Evolutionary conservation across 306 rosid species (phyloP).

Genomic region (Ammopiptanthus mongolicus): DNA sequence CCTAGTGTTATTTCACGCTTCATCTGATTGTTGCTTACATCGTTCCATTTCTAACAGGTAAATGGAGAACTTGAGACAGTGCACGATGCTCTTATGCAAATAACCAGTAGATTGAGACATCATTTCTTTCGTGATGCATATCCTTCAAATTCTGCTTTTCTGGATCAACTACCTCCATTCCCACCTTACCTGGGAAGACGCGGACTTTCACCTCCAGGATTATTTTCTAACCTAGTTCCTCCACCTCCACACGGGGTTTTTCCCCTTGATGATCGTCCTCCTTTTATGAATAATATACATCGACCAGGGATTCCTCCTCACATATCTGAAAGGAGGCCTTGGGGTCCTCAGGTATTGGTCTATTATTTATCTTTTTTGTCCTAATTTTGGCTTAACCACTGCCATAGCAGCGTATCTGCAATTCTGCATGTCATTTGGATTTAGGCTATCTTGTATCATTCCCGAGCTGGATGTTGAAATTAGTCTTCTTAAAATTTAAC

Average conservation of each 20-base stretch:
- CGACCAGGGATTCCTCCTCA: constrained; percentile 57
- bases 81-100: constrained; percentile 83
- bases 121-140: constrained; percentile 71
- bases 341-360: constrained; percentile 82
- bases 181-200: constrained; percentile 70
- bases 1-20: not conserved
- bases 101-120: constrained; percentile 77
- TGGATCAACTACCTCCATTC: constrained; percentile 68
- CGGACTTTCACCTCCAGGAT: constrained; percentile 83
- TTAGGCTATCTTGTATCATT: constrained; percentile 5
- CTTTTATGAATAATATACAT: constrained; percentile 53
- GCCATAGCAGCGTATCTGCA: constrained; percentile 1
- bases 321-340: constrained; percentile 73
- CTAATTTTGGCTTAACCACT: constrained; percentile 4
- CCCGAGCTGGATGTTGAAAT: not conserved
- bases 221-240: constrained; percentile 69
- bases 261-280: constrained; percentile 65
- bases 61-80: constrained; percentile 87
- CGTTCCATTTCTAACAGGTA: constrained; percentile 49
- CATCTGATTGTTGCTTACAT: constrained; percentile 5
- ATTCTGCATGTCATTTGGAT: not conserved
- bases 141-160: constrained; percentile 66
- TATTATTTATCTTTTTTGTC: not conserved
- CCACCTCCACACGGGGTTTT: constrained; percentile 54
- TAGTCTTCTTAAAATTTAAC: constrained; percentile 6